These are phyloP conservation scores for Blastobotrys serpentis DNA, from an alignment of 1,139 yeast species.

Conservation along the genomic window DNA sequence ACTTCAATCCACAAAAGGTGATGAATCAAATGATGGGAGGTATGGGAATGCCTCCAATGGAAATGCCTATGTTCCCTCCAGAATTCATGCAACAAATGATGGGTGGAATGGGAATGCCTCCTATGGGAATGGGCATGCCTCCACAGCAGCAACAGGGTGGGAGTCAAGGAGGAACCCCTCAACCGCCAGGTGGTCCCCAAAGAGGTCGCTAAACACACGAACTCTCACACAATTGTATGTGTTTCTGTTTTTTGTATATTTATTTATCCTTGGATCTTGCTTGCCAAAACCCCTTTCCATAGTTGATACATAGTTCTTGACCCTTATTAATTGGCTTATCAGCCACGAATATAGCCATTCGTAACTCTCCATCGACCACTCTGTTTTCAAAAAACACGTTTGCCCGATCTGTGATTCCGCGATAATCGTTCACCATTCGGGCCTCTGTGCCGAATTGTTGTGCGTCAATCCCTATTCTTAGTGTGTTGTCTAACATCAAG, in stretches of 20 bases:
- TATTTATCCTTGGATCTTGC: too few species aligned
- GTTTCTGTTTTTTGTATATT: too few species aligned
- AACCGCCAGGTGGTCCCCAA: too few species aligned
- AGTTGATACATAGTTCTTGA: slow-evolving; percentile 31
- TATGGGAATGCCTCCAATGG: slow-evolving; percentile 31
- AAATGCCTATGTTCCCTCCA: slow-evolving; percentile 22
- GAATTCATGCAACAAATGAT: slow-evolving; percentile 17
- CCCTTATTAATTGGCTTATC: slow-evolving; percentile 27
- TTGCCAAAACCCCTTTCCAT: slow-evolving; percentile 34
- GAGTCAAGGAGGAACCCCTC: slow-evolving; percentile 7
- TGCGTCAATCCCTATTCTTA: slow-evolving; percentile 32
- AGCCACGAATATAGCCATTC: slow-evolving; percentile 29
- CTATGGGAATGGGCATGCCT: slow-evolving; percentile 1
- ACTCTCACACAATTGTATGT: too few species aligned
- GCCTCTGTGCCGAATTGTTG: slow-evolving; percentile 32
- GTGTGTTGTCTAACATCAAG: slow-evolving; percentile 26
- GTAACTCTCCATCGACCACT: slow-evolving; percentile 25
- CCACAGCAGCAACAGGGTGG: slow-evolving; percentile 3
- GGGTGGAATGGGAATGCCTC: neutral
- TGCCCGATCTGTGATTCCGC: slow-evolving; percentile 30
- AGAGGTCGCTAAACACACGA: too few species aligned
- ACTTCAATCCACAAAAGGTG: slow-evolving; percentile 59
- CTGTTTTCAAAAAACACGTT: slow-evolving; percentile 32
- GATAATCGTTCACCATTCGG: slow-evolving; percentile 34
- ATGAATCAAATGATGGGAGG: slow-evolving; percentile 34